Percentiles rank a stretch among this genome's conserved stretches.
Evolutionary conservation across 2,329 filamentous ascomycete species (phyloP).

Genomic region (Penicillium crustosum): DNA sequence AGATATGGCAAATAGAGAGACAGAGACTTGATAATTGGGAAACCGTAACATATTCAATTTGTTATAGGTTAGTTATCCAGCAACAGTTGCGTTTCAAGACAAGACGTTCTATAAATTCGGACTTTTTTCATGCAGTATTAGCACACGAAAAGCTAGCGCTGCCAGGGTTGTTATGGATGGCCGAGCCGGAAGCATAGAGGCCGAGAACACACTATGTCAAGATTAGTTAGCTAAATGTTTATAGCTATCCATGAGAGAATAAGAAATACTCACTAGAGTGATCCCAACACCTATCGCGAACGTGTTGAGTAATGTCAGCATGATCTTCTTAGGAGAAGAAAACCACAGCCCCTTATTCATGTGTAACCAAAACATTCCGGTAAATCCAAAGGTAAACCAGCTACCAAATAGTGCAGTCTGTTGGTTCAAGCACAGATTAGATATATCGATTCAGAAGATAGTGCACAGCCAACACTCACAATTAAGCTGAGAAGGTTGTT

Average conservation of each 20-base stretch:
- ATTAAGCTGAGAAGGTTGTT: constrained; percentile 64
- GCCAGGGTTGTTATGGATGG: not conserved
- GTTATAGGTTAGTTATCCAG: no score
- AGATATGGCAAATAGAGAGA: no score
- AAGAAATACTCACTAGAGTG: not conserved
- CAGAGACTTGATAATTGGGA: no score
- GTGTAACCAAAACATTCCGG: not conserved
- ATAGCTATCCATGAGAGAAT: not conserved
- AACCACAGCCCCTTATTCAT: not conserved
- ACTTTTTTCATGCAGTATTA: not conserved
- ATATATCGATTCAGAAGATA: not conserved
- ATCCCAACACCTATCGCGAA: not conserved
- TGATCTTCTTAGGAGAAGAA: not conserved
- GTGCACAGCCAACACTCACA: not conserved
- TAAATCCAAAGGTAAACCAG: not conserved
- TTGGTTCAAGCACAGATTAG: not conserved
- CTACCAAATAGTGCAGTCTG: not conserved
- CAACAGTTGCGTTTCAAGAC: no score
- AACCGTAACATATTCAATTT: no score
- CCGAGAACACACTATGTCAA: not conserved
- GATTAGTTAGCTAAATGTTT: not conserved
- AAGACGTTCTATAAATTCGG: not conserved
- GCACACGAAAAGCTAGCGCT: not conserved
- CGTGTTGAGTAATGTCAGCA: not conserved
- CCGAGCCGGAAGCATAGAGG: not conserved